Base-by-base conservation (phyloP, 345 rosid genomes). In the Excoecaria cochinchinensis region DNA sequence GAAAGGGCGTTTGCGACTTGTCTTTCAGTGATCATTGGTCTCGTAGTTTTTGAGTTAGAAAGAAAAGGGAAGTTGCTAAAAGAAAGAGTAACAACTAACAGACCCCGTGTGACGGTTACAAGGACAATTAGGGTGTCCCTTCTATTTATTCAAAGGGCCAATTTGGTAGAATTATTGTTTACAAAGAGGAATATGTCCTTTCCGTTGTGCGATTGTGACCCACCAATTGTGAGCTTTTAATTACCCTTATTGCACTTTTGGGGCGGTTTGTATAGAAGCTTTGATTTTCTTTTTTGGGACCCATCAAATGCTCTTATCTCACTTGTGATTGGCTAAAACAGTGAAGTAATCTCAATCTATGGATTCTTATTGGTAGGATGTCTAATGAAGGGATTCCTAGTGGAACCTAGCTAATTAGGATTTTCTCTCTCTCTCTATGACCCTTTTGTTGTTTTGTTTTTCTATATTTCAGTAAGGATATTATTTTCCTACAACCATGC, bases 341-440 rank as follows among this genome's bases (percentile, higher is more conserved):
- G 65, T 69, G 21, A 78, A 65, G 69, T 38, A 69, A 88, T 88
- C 92, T 55, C 52, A 16, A 36, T 55, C 31, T 53, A 73, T 76
- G 67, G 65, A 72, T 42, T 70, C 82, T 72, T 2, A 82, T 86
- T 86, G 92, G 90, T 62, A 70, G 40, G 19, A n/a, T 50, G 72
- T 64, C 79, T 15, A 42, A 55, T 21, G 22, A 11, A 38, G 22
- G 85, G 90, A 88, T 86, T 85, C 72, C 85, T 66, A 7, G n/a
- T 68, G 76, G 84, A 75, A 11, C 84, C 31, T 0, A 31, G 31
- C 88, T 67, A 1, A 6, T 5, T 53, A 19, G 51, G 25, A 78
- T 67, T 67, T 21, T 24, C 40, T 4, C 71, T 58, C 14, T 70
- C 73, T 39, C 10, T 66, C 15, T 64, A 22, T 39, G 46, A 9